Percentiles rank a stretch among this genome's conserved stretches.
Conservation (phyloP, 306 rosid species). For the Cicer yamashitae region DNA sequence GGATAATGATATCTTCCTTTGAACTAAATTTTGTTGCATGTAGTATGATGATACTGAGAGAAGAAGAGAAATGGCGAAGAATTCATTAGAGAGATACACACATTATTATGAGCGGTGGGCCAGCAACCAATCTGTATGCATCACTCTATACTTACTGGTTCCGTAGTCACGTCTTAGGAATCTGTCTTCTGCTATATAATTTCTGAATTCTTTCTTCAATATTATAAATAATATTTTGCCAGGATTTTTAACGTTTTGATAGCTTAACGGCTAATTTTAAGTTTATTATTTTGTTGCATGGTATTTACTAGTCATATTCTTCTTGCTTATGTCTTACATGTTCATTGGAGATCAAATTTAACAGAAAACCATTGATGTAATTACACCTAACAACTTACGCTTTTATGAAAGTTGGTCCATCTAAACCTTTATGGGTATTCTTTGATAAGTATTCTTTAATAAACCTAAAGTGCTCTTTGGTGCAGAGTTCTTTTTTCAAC, state of each 20-base stretch:
- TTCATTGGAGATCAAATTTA: background rate
- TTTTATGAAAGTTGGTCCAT: background rate
- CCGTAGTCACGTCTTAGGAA: slow-evolving; percentile 24
- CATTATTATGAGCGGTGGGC: slow-evolving; percentile 99
- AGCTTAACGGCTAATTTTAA: background rate
- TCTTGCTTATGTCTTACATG: slow-evolving; percentile 20
- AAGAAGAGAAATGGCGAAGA: slow-evolving; percentile 96
- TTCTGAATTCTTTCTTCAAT: slow-evolving; percentile 33
- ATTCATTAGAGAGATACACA: slow-evolving; percentile 92
- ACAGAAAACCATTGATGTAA: background rate
- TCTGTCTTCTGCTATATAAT: slow-evolving; percentile 26
- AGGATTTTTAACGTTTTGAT: slow-evolving; percentile 5
- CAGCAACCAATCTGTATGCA: slow-evolving; percentile 88
- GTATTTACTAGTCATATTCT: slow-evolving; percentile 3
- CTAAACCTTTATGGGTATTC: background rate
- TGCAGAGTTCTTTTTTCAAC: background rate
- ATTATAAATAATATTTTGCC: slow-evolving; percentile 1
- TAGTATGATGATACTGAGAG: slow-evolving; percentile 75
- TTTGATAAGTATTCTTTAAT: background rate
- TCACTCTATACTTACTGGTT: slow-evolving; percentile 39
- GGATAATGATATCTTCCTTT: slow-evolving; percentile 15
- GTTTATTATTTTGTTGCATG: slow-evolving; percentile 25
- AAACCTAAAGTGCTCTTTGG: slow-evolving; percentile 4
- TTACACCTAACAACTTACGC: background rate
- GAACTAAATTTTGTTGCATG: slow-evolving; percentile 39